phyloP scores from a whole-genome alignment of 306 rosid species.

The Lotus japonicus region DNA sequence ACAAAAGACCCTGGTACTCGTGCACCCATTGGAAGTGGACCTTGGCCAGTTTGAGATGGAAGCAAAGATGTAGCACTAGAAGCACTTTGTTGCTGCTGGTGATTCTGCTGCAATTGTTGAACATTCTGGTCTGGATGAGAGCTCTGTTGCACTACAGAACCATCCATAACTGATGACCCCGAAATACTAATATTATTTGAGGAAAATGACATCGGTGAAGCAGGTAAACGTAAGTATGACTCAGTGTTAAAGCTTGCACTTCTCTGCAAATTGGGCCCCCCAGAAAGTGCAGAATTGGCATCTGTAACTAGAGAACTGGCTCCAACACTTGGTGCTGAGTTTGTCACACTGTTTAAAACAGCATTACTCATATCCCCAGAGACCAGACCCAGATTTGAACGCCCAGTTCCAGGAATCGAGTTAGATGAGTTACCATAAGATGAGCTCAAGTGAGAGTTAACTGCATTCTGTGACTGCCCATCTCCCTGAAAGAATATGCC shows the following conservation, averaged over 20 bases:
- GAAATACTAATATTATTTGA: constrained; percentile 85
- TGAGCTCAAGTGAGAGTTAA: constrained; percentile 76
- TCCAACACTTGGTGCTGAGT: constrained; percentile 91
- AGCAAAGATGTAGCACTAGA: constrained; percentile 61
- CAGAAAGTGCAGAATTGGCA: constrained; percentile 88
- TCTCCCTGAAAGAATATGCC: constrained; percentile 97
- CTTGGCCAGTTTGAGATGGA: constrained; percentile 51
- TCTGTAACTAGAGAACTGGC: constrained; percentile 96
- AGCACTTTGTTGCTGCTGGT: constrained; percentile 55
- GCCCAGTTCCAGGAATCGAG: constrained; percentile 70
- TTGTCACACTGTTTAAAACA: constrained; percentile 63
- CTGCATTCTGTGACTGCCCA: constrained; percentile 61
- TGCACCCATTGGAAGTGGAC: constrained; percentile 46
- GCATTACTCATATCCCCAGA: constrained; percentile 83
- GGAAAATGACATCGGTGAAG: constrained; percentile 86
- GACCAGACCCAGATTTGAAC: constrained; percentile 68
- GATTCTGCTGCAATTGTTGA: constrained; percentile 64
- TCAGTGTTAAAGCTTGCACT: constrained; percentile 85
- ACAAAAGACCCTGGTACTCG: constrained; percentile 51
- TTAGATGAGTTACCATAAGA: constrained; percentile 71
- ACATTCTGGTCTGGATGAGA: constrained; percentile 73
- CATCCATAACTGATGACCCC: constrained; percentile 82
- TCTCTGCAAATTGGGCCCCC: constrained; percentile 91
- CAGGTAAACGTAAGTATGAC: constrained; percentile 74
- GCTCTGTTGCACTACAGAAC: constrained; percentile 71